phyloP scores from a whole-genome alignment of 345 rosid genomes.

The Euphorbia peplus region DNA sequence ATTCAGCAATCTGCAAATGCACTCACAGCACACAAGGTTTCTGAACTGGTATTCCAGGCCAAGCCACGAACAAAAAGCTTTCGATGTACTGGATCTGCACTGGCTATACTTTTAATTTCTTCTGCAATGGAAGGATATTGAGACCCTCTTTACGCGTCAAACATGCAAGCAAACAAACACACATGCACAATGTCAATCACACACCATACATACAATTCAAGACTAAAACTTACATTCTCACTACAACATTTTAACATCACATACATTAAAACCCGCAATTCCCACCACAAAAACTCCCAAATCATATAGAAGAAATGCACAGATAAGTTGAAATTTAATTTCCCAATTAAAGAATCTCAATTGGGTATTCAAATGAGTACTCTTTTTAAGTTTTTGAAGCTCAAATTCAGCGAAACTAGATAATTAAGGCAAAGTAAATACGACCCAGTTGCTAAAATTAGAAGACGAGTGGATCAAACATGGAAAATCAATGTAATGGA shows the following conservation, averaged over 20 bases:
- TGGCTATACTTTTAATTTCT: constrained; percentile 68
- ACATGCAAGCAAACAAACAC: constrained; percentile 73
- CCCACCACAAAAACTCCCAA: neutral
- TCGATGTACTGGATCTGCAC: constrained; percentile 68
- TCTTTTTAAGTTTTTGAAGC: neutral
- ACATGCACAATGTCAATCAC: constrained; percentile 64
- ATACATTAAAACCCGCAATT: neutral
- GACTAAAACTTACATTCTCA: constrained; percentile 22
- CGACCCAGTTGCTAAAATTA: neutral
- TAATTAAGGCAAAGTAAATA: neutral
- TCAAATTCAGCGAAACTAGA: neutral
- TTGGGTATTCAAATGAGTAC: constrained; percentile 1
- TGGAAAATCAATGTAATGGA: neutral
- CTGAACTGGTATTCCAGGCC: constrained; percentile 76
- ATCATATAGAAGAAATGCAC: neutral
- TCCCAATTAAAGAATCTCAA: too few relatives aligned
- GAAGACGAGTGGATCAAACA: neutral
- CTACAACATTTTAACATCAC: constrained; percentile 17
- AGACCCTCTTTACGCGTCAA: constrained; percentile 66
- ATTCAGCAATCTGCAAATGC: constrained; percentile 47
- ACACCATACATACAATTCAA: constrained; percentile 43
- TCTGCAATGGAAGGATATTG: constrained; percentile 75
- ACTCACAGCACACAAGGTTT: constrained; percentile 83
- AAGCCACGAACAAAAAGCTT: constrained; percentile 88
- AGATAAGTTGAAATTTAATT: neutral